A percentile compares a stretch with the other conserved stretches of the same genome.
Conservation (phyloP, 2,329 filamentous ascomycete genomes). For the Clonostachys solani region DNA sequence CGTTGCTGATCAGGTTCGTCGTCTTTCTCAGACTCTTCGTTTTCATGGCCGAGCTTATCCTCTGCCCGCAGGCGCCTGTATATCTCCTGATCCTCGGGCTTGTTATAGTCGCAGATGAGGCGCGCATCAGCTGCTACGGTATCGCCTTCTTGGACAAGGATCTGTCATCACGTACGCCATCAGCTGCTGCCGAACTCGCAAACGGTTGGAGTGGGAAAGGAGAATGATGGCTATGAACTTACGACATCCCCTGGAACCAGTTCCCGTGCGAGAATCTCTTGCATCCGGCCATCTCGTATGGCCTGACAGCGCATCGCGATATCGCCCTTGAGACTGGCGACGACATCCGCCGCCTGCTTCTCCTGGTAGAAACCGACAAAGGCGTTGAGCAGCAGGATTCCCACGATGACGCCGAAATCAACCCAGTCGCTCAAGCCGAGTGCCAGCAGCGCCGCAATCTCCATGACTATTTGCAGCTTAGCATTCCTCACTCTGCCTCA, state of each 20-base stretch:
- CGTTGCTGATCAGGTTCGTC: conserved; percentile 18
- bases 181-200: neutral
- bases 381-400: conserved; percentile 71
- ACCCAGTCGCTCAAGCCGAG: conserved; percentile 74
- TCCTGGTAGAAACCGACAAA: conserved; percentile 78
- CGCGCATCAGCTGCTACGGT: conserved; percentile 67
- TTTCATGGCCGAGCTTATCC: conserved; percentile 49
- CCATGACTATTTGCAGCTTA: conserved; percentile 51
- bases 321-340: conserved; percentile 71
- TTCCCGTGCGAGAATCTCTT: conserved; percentile 69
- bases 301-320: conserved; percentile 71
- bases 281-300: conserved; percentile 62
- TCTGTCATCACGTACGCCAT: conserved; percentile 25
- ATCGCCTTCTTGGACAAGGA: conserved; percentile 68
- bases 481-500: neutral
- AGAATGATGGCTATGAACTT: conserved; percentile 21
- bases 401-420: conserved; percentile 69
- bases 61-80: conserved; percentile 58
- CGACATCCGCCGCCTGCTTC: conserved; percentile 75
- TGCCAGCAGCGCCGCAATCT: conserved; percentile 69
- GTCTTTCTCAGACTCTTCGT: conserved; percentile 47
- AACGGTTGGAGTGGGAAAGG: neutral
- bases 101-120: conserved; percentile 69
- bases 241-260: conserved; percentile 74
- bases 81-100: conserved; percentile 48